phyloP scores from a whole-genome alignment of 192 early-diverging fungal species.

The Podila epicladia region DNA sequence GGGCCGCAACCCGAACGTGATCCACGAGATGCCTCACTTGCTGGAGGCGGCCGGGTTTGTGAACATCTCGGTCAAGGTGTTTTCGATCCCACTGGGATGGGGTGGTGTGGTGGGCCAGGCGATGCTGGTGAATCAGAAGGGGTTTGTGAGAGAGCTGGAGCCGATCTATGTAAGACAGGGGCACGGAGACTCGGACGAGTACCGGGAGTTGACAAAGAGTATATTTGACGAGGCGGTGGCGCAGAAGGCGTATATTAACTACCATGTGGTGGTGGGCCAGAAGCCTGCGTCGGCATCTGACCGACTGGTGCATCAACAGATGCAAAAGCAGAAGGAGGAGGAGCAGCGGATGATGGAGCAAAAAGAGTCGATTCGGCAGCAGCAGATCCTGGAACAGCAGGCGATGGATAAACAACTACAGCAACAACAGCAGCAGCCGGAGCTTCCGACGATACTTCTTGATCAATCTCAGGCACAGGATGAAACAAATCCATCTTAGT shows the following conservation, averaged over 20 bases:
- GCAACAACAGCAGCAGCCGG: no score
- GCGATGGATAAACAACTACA: no score
- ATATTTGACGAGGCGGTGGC: conserved; percentile 37
- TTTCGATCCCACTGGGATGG: conserved; percentile 39
- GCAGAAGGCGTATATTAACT: conserved; percentile 32
- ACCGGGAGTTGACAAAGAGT: conserved; percentile 18
- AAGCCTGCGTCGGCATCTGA: conserved; percentile 19
- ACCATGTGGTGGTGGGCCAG: conserved; percentile 21
- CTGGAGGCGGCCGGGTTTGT: conserved; percentile 30
- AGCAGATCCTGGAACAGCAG: no score
- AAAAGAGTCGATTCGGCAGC: no score
- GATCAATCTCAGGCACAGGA: no score
- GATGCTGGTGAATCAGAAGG: conserved; percentile 31
- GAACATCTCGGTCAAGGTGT: conserved; percentile 25
- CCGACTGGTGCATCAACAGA: conserved; percentile 13
- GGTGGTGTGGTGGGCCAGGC: conserved; percentile 33
- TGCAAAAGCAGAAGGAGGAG: conserved; percentile 13
- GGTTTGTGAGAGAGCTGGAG: conserved; percentile 41
- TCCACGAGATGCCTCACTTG: conserved; percentile 31
- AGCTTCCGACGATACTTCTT: no score
- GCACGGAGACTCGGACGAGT: conserved; percentile 19
- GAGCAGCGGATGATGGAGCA: neutral
- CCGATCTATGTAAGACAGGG: conserved; percentile 41
- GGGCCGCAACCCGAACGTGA: conserved; percentile 42
- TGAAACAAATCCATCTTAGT: no score